Conservation (phyloP, 1,139 yeast species). For the Tardiomyces depauwii region DNA sequence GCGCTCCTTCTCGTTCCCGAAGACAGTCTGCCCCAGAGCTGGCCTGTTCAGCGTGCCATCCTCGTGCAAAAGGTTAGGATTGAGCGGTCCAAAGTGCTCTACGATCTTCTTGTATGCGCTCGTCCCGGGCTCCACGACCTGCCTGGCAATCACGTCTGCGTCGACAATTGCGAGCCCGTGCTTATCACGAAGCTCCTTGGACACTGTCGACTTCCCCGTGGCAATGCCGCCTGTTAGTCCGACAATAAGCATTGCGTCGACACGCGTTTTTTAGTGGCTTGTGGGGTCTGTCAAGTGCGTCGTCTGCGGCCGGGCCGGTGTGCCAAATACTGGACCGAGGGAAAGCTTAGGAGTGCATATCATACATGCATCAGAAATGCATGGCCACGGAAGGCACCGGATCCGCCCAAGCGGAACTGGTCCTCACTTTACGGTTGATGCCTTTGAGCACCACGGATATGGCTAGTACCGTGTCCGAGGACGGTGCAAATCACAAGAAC, state of each 20-base stretch:
- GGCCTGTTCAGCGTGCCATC: conserved; percentile 47
- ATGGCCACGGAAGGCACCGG: too few species aligned
- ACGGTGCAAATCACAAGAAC: too few species aligned
- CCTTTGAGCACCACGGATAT: too few species aligned
- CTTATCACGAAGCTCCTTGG: conserved; percentile 41
- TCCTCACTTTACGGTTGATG: too few species aligned
- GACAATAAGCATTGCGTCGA: conserved; percentile 84
- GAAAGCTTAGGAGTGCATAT: too few species aligned
- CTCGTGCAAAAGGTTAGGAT: conserved; percentile 44
- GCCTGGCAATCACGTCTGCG: conserved; percentile 81
- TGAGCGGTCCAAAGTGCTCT: conserved; percentile 40
- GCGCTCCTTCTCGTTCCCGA: conserved; percentile 47
- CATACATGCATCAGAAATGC: too few species aligned
- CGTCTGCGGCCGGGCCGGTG: too few species aligned
- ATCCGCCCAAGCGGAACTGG: too few species aligned
- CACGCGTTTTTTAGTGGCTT: too few species aligned
- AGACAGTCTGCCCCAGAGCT: conserved; percentile 69
- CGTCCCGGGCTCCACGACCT: conserved; percentile 74
- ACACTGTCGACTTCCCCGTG: conserved; percentile 89
- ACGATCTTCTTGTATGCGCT: conserved; percentile 59
- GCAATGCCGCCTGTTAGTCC: conserved; percentile 98
- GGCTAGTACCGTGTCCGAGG: too few species aligned
- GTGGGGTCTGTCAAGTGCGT: too few species aligned
- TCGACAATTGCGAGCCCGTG: conserved; percentile 58
- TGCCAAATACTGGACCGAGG: too few species aligned